Conservation (phyloP, 768 basidiomycete species). For the Mrakia hoshinonis region DNA sequence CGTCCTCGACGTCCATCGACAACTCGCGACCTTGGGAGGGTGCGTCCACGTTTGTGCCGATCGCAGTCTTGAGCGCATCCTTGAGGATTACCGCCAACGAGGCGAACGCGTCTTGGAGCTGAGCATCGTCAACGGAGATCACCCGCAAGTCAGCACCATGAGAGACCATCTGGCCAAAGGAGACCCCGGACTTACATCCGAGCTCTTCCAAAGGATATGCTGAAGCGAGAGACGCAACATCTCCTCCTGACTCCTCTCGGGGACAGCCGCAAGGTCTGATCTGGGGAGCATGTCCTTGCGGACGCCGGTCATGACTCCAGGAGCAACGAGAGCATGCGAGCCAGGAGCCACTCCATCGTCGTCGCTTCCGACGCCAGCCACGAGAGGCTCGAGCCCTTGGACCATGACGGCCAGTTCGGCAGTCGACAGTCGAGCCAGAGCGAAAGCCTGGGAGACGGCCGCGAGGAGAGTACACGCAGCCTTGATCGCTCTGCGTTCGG, state of each 20-base stretch:
- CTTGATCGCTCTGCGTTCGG: conserved; percentile 57
- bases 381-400: conserved; percentile 58
- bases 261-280: not conserved
- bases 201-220: conserved; percentile 56
- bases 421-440: conserved; percentile 48
- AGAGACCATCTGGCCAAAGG: not conserved
- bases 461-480: conserved; percentile 51
- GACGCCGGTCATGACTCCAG: conserved; percentile 54
- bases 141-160: not conserved
- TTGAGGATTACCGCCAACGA: conserved; percentile 42
- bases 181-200: conserved; percentile 50
- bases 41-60: not conserved
- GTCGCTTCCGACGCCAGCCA: conserved; percentile 35
- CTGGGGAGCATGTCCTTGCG: conserved; percentile 48
- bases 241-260: not conserved
- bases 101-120: conserved; percentile 53
- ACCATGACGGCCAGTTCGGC: conserved; percentile 60
- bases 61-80: not conserved
- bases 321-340: conserved; percentile 47
- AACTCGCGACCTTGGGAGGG: not conserved
- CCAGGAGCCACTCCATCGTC: conserved; percentile 34
- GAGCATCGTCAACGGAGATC: not conserved
- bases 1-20: conserved; percentile 20
- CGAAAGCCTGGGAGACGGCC: conserved; percentile 44
- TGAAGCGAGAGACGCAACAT: conserved; percentile 45